Evolutionary conservation across 148 eudicot genomes (phyloP), one percentile per base, ranked within the genome.

Genomic region (Mesembryanthemum crystallinum): DNA sequence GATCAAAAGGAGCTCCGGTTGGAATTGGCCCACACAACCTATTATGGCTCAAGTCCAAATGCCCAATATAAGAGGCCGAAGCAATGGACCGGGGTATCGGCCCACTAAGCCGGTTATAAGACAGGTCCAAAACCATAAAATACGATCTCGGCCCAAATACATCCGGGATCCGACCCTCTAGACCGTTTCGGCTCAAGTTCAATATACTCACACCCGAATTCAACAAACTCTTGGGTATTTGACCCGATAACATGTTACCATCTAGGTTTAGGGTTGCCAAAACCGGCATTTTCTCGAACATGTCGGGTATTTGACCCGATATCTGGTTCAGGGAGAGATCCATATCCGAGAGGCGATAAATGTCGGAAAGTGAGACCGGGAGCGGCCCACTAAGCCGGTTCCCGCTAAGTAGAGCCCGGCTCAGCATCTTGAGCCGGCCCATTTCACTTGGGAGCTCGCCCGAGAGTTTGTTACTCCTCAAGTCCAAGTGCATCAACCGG

Each of bases 21-120:
- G 98, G 97, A 39, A 92, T 92, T 17, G 85, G 83, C 49, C 98
- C 98, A 59, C 98, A 94, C 0, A 90, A 85, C n/a, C 77, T 88
- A 80, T 94, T 94, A 73, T 92, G 90, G 76, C 96, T 88, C 64
- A 94, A 75, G 77, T 94, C 97, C 24, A 94, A 73, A 76, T 92
- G 98, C 4, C 98, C 98, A 18, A 94, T 84, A 24, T 65, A 94
- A 1, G 86, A 39, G 7, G 95, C 92, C 29, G 74, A 66, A 0
- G 86, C 73, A 21, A 92, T 87, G 24, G 96, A 89, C 76, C 84
- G 83, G 9, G 98, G 98, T 64, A 94, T 82, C 3, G 80, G 72
- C 37, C 98, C 96, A 27, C 58, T 82, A 5, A 94, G 60, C 71
- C 58, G 80, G 71, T 92, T 92, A 49, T 89, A 76, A 28, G 98